Conservation (phyloP, 352 stramenopile genomes). For the Elongisporangium anandrum region DNA sequence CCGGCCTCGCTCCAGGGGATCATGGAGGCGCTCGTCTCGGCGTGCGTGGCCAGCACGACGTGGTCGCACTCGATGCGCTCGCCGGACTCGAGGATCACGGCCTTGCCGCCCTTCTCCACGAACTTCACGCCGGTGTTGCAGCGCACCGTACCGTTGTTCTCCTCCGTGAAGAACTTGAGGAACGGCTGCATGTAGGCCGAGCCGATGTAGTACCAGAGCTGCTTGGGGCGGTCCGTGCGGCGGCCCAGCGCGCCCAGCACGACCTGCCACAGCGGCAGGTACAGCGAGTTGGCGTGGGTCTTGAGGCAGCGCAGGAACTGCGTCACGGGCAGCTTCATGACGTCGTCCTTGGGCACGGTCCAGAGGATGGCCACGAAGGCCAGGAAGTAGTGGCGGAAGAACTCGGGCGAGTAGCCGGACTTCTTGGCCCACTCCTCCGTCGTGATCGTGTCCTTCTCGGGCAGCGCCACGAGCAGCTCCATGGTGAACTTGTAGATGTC, state of each 20-base stretch:
- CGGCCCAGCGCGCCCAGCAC: constrained; percentile 66
- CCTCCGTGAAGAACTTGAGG: constrained; percentile 81
- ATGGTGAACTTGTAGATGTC: constrained; percentile 87
- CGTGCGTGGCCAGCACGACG: constrained; percentile 80
- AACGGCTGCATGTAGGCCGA: constrained; percentile 82
- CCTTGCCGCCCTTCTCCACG: constrained; percentile 78
- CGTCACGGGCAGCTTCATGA: constrained; percentile 75
- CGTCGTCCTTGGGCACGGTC: constrained; percentile 81
- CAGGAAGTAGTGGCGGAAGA: constrained; percentile 87
- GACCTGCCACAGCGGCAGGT: constrained; percentile 85
- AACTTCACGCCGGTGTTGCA: constrained; percentile 64
- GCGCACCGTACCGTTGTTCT: constrained; percentile 73
- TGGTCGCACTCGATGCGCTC: constrained; percentile 83
- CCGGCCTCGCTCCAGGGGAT: constrained; percentile 65
- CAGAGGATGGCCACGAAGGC: constrained; percentile 85
- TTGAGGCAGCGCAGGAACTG: constrained; percentile 87
- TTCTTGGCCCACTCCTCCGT: constrained; percentile 72
- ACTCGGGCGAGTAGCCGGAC: constrained; percentile 74
- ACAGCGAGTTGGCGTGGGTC: constrained; percentile 84
- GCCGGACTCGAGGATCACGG: constrained; percentile 59
- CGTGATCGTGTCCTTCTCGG: constrained; percentile 65
- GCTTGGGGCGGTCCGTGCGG: constrained; percentile 74
- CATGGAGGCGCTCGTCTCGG: constrained; percentile 71
- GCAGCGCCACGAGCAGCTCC: constrained; percentile 77
- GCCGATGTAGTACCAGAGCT: constrained; percentile 84